These are phyloP conservation scores for Xylariaceae sp. DNA, from an alignment of 2,329 filamentous ascomycete genomes.

Conservation along the genomic window DNA sequence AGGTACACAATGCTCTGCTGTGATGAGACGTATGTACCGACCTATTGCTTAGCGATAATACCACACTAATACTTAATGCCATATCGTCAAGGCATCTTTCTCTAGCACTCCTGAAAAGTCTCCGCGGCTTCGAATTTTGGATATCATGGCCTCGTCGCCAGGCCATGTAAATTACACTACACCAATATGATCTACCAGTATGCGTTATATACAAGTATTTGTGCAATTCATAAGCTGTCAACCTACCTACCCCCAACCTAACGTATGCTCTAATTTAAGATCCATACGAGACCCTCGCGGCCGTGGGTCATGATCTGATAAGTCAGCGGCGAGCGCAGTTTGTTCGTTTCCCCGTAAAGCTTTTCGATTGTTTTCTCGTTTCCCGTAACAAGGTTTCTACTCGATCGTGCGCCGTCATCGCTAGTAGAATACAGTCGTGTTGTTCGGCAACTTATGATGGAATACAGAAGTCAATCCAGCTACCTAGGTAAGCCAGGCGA, in stretches of 20 bases:
- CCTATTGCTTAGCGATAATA: no score
- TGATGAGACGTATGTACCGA: no score
- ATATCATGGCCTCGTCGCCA: not conserved
- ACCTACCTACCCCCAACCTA: no score
- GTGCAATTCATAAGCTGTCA: slow-evolving; percentile 1
- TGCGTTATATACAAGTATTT: not conserved
- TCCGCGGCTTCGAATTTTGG: no score
- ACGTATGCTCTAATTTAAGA: not conserved
- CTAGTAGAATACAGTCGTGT: not conserved
- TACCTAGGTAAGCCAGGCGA: slow-evolving; percentile 74
- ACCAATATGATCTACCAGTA: not conserved
- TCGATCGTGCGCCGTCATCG: not conserved
- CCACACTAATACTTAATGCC: no score
- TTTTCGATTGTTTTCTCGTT: not conserved
- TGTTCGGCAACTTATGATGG: slow-evolving; percentile 44
- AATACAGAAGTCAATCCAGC: slow-evolving; percentile 83
- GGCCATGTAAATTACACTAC: not conserved
- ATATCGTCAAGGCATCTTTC: no score
- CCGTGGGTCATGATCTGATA: not conserved
- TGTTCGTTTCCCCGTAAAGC: not conserved
- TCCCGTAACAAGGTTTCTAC: not conserved
- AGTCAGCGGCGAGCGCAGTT: not conserved
- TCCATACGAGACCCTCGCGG: not conserved
- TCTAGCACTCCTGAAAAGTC: no score
- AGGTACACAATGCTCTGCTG: no score